These are phyloP conservation scores for Penicillium chermesinum DNA, from an alignment of 495 filamentous ascomycete species.

Conservation along the genomic window DNA sequence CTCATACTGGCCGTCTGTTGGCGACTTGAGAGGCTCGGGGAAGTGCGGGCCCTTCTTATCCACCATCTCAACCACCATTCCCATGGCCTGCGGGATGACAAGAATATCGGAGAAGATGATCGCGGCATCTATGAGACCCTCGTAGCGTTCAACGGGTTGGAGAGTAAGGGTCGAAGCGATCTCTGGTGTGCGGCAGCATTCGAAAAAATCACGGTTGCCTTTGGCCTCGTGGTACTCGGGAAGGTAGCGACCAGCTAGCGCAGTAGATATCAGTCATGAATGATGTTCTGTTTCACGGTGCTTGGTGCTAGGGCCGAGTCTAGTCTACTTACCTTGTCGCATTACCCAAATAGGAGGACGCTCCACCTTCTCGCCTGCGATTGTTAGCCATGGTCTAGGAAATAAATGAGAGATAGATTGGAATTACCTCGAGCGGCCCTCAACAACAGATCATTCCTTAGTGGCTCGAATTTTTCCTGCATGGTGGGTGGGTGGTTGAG, in stretches of 20 bases:
- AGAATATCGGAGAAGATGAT: slow-evolving; percentile 99
- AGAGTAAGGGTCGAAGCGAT: slow-evolving; percentile 86
- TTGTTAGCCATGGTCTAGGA: slow-evolving; percentile 15
- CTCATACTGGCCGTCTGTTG: slow-evolving; percentile 74
- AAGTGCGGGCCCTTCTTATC: slow-evolving; percentile 95
- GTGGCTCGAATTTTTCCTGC: slow-evolving; percentile 63
- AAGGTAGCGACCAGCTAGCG: slow-evolving; percentile 85
- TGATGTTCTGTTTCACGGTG: background rate
- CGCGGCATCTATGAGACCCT: slow-evolving; percentile 86
- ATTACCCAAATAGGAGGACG: slow-evolving; percentile 97
- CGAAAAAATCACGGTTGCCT: slow-evolving; percentile 86
- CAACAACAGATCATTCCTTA: slow-evolving; percentile 87
- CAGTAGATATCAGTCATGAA: slow-evolving; percentile 9
- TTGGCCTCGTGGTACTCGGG: slow-evolving; percentile 97
- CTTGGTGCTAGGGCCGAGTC: background rate
- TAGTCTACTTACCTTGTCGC: slow-evolving; percentile 73
- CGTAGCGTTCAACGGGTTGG: slow-evolving; percentile 88
- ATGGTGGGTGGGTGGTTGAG: slow-evolving; percentile 43
- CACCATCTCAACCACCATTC: slow-evolving; percentile 95
- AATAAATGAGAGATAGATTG: background rate
- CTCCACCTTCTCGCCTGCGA: slow-evolving; percentile 78
- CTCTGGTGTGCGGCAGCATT: slow-evolving; percentile 89
- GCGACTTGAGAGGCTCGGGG: slow-evolving; percentile 72
- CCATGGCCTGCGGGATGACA: slow-evolving; percentile 95
- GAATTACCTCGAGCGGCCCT: slow-evolving; percentile 84